Evolutionary conservation across 192 early-diverging fungal genomes (phyloP), one percentile per base, ranked within the genome.

Genomic region (Coemansia sp.): DNA sequence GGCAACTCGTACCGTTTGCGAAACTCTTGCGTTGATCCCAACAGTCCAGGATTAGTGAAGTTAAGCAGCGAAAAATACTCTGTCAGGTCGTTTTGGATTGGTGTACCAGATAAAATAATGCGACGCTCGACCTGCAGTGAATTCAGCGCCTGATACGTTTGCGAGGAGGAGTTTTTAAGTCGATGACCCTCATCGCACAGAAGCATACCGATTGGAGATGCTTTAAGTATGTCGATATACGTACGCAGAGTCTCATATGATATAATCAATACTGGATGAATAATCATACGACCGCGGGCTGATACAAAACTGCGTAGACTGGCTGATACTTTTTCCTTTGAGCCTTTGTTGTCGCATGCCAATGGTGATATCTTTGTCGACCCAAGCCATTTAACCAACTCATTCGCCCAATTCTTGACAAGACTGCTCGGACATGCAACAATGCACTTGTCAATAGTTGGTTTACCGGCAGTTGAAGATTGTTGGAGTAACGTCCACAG

Each of bases 371-470:
- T 93, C 42, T 91, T 85, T 7, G 73, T 84, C 2, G 88, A 81
- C 5, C 96, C 95, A 0, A 99, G 85, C 96, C 95, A 98, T 70
- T 98, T 99, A 55, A 88, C 85, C 68, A 98, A 68, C 84, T 99
- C 98, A 70, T 99, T 99, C 17, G 91, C 95, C 98, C 98, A 99
- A 72, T 99, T 99, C 71, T 88, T 90, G 6, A 99, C 98, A 46
- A 99, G 84, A 69, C 88, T 91, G 31, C 92, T 95, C 0, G 98
- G 98, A 66, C 98, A 99, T 7, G 90, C 95, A 46, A 99, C 95
- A 63, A 99, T 96, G 36, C 87, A 91, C 76, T 99, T 99, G 53
- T 96, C 93, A 31, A 98, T 95, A 0, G 92, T 94, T 2, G 94
- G 89, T 75, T 96, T 98, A 25, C 92, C 93, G 0, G 90, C 76